These are phyloP conservation scores for Acephala macrosclerotiorum DNA, from an alignment of 2,329 filamentous ascomycete species.

Conservation along the genomic window DNA sequence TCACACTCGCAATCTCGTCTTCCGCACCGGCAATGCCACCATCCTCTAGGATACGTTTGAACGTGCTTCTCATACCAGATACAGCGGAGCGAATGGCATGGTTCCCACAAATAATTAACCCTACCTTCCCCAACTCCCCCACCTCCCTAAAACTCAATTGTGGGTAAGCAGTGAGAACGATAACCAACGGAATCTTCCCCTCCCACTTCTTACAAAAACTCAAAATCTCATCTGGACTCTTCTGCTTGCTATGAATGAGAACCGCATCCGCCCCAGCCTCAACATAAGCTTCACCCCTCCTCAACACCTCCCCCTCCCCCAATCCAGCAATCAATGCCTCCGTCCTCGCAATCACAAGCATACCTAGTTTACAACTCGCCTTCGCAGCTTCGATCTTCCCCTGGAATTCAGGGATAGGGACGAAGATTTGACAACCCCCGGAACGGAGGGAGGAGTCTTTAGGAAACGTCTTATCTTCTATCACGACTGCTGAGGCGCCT, in stretches of 20 bases:
- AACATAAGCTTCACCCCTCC: not conserved
- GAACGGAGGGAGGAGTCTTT: not conserved
- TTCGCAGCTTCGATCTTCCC: constrained; percentile 1
- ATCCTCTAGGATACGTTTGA: not conserved
- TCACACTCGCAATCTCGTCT: not conserved
- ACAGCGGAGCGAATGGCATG: not conserved
- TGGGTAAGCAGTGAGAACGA: not conserved
- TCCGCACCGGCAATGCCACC: not conserved
- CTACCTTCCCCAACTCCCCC: not conserved
- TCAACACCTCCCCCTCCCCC: not conserved
- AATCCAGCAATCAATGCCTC: not conserved
- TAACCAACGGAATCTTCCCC: not conserved
- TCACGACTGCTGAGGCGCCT: not conserved
- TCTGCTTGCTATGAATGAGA: not conserved
- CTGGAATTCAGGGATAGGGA: not conserved
- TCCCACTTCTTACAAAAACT: not conserved
- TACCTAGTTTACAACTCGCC: not conserved
- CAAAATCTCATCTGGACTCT: not conserved
- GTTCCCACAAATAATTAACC: not conserved
- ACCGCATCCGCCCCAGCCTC: not conserved
- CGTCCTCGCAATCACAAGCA: not conserved
- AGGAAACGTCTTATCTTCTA: not conserved
- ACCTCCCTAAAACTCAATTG: not conserved
- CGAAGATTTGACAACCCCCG: not conserved
- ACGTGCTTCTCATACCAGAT: not conserved